Conservation (phyloP, 495 filamentous ascomycete genomes). For the Chlorociboria aeruginascens region DNA sequence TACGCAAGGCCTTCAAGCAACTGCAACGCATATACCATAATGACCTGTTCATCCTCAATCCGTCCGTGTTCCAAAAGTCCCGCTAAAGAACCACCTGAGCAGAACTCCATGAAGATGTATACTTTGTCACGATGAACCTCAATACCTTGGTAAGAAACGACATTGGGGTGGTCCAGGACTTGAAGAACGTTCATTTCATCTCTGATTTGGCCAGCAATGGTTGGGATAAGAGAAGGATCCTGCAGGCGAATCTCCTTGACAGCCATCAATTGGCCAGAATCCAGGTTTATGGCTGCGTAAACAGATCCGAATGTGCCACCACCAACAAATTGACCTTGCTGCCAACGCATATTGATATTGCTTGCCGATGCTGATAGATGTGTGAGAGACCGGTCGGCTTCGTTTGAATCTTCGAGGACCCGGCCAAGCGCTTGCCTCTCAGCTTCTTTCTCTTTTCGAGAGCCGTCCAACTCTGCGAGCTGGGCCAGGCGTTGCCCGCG, state of each 20-base stretch:
- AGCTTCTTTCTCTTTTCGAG: constrained; percentile 64
- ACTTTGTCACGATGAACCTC: constrained; percentile 97
- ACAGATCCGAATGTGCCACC: constrained; percentile 96
- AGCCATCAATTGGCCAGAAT: constrained; percentile 92
- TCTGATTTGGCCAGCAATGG: constrained; percentile 81
- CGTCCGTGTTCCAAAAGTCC: constrained; percentile 85
- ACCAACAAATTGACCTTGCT: constrained; percentile 93
- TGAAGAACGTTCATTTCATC: constrained; percentile 97
- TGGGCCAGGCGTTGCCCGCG: constrained; percentile 59
- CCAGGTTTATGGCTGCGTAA: constrained; percentile 92
- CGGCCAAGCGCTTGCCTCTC: constrained; percentile 81
- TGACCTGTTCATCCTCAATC: constrained; percentile 95
- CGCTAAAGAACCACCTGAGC: constrained; percentile 88
- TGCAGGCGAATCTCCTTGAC: constrained; percentile 97
- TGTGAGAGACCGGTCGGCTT: constrained; percentile 88
- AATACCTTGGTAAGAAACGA: constrained; percentile 94
- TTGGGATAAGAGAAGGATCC: constrained; percentile 90
- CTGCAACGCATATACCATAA: constrained; percentile 94
- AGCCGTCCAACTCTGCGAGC: constrained; percentile 63
- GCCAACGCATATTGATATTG: constrained; percentile 91
- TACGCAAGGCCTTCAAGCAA: constrained; percentile 93
- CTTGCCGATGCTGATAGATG: constrained; percentile 88
- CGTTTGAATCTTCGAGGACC: constrained; percentile 86
- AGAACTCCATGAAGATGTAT: constrained; percentile 99
- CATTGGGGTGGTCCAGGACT: constrained; percentile 90